Conservation (phyloP, 805 yeast species). For the Schwanniomyces polymorphus region DNA sequence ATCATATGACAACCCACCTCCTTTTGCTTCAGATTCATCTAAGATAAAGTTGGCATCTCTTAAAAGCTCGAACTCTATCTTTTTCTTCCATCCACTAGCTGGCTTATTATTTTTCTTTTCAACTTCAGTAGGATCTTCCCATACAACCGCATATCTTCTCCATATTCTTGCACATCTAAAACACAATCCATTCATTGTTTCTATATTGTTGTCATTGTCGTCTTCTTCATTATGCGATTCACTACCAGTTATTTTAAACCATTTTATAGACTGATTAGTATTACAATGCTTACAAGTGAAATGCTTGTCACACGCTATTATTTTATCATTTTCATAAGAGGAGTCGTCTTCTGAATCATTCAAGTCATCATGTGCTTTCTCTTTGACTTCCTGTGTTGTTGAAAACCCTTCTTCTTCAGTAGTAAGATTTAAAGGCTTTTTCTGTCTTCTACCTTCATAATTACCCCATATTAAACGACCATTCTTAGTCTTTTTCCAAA, state of each 20-base stretch:
- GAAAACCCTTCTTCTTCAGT: slow-evolving; percentile 10
- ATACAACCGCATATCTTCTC: slow-evolving; percentile 84
- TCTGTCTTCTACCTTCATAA: slow-evolving; percentile 67
- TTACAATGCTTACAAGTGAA: slow-evolving; percentile 75
- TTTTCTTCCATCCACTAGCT: slow-evolving; percentile 57
- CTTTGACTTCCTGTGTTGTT: slow-evolving; percentile 12
- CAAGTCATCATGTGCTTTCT: slow-evolving; percentile 37
- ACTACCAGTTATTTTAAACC: slow-evolving; percentile 73
- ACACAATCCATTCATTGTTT: slow-evolving; percentile 64
- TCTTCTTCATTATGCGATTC: slow-evolving; percentile 39
- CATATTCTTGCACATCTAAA: slow-evolving; percentile 85
- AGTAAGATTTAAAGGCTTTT: slow-evolving; percentile 43
- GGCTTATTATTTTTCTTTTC: slow-evolving; percentile 45
- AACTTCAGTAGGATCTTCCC: slow-evolving; percentile 80
- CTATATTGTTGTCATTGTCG: slow-evolving; percentile 17
- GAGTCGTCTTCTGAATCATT: slow-evolving; percentile 74
- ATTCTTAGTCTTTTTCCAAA: slow-evolving; percentile 84
- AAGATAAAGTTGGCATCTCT: slow-evolving; percentile 60
- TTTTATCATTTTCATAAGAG: slow-evolving; percentile 58
- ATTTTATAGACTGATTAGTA: slow-evolving; percentile 52
- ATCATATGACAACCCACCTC: slow-evolving; percentile 21
- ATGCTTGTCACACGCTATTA: slow-evolving; percentile 32
- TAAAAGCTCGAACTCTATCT: slow-evolving; percentile 64
- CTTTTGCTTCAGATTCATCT: slow-evolving; percentile 44
- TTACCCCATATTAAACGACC: slow-evolving; percentile 85